Conservation (phyloP, 495 filamentous ascomycete species). For the Penicillium fimorum region DNA sequence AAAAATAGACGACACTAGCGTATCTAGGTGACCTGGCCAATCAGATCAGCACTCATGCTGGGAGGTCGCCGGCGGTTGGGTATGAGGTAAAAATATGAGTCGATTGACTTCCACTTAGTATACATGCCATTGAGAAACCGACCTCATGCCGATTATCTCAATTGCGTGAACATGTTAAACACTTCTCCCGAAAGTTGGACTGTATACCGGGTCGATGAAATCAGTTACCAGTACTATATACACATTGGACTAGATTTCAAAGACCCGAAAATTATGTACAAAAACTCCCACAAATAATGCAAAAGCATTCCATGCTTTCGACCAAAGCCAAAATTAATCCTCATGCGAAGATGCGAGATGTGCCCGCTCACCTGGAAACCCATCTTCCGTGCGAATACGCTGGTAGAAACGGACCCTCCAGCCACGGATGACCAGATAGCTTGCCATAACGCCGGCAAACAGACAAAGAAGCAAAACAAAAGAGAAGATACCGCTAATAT, state of each 20-base stretch:
- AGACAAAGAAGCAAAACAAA: slow-evolving; percentile 24
- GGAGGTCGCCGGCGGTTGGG: neutral
- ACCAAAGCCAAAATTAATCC: neutral
- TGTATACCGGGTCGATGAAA: neutral
- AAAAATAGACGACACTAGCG: neutral
- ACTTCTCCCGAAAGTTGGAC: neutral
- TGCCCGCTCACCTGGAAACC: slow-evolving; percentile 16
- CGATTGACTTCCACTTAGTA: neutral
- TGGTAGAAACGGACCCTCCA: slow-evolving; percentile 32
- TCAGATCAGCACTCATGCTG: neutral
- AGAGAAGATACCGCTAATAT: slow-evolving; percentile 23
- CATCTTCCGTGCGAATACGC: slow-evolving; percentile 15
- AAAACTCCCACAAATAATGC: slow-evolving; percentile 10
- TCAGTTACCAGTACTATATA: slow-evolving; percentile 4
- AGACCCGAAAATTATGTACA: neutral
- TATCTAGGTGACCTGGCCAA: neutral
- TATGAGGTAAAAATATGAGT: neutral
- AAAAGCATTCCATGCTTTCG: neutral
- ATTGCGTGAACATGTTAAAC: neutral
- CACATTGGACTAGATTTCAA: slow-evolving; percentile 1
- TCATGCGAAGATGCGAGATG: slow-evolving; percentile 16
- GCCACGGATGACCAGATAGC: slow-evolving; percentile 27
- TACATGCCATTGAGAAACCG: neutral
- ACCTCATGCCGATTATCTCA: neutral
- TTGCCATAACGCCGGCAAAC: slow-evolving; percentile 21